phyloP scores from a whole-genome alignment of 768 basidiomycete genomes.

The Hypsizygus marmoreus region DNA sequence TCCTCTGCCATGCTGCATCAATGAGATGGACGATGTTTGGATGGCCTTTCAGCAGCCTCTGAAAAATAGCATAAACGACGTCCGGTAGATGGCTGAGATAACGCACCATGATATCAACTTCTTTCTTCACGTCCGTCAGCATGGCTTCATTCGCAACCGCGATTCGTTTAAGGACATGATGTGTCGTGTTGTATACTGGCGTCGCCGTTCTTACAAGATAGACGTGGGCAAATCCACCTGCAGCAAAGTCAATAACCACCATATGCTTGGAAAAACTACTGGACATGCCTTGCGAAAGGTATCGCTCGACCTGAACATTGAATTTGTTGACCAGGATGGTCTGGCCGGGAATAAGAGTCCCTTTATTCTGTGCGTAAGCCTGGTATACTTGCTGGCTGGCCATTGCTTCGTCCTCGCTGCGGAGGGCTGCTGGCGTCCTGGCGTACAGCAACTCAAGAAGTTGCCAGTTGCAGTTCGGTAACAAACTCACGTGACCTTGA shows the following conservation, averaged over 20 bases:
- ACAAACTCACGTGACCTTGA: slow-evolving; percentile 16
- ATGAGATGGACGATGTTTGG: slow-evolving; percentile 96
- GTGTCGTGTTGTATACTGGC: slow-evolving; percentile 88
- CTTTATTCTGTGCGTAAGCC: slow-evolving; percentile 58
- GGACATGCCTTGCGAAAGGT: slow-evolving; percentile 86
- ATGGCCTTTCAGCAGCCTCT: slow-evolving; percentile 91
- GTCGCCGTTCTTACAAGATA: slow-evolving; percentile 88
- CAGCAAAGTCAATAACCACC: slow-evolving; percentile 14
- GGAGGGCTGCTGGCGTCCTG: slow-evolving; percentile 7
- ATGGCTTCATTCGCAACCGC: slow-evolving; percentile 88
- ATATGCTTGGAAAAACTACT: slow-evolving; percentile 7
- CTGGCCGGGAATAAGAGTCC: slow-evolving; percentile 79
- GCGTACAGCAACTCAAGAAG: neutral
- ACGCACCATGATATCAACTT: slow-evolving; percentile 97
- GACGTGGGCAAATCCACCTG: slow-evolving; percentile 98
- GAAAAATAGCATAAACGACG: slow-evolving; percentile 31
- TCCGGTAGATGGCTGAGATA: slow-evolving; percentile 4
- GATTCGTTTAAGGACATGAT: slow-evolving; percentile 96
- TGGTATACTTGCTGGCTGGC: slow-evolving; percentile 53
- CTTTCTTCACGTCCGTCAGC: slow-evolving; percentile 92
- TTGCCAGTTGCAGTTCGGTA: neutral
- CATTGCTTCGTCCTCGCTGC: slow-evolving; percentile 34
- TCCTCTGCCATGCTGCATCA: slow-evolving; percentile 88
- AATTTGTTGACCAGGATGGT: slow-evolving; percentile 88
- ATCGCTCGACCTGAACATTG: slow-evolving; percentile 89